Evolutionary conservation across 139 green algal species (phyloP).

Genomic region (Raphidocelis subcapitata): DNA sequence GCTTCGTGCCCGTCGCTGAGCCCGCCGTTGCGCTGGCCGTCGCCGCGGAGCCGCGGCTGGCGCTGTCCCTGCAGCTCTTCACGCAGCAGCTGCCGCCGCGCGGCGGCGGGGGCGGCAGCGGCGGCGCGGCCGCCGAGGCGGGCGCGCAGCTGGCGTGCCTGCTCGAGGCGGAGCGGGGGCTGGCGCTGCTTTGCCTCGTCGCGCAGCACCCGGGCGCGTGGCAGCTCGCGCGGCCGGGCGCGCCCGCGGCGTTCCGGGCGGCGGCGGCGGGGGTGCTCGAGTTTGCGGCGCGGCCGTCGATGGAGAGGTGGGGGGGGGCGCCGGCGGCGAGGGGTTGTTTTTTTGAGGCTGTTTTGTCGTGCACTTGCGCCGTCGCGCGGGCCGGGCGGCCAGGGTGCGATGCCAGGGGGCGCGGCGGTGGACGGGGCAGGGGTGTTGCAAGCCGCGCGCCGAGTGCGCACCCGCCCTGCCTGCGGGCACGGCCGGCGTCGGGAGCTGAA

Average conservation of each 20-base stretch:
- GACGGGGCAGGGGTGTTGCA: not conserved
- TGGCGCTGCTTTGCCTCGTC: conserved; percentile 13
- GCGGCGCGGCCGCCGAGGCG: not conserved
- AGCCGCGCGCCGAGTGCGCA: not conserved
- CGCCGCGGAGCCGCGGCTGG: conserved; percentile 7
- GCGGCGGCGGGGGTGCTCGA: conserved; percentile 19
- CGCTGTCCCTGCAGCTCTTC: conserved; percentile 9
- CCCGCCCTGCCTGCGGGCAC: not conserved
- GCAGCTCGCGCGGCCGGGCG: conserved; percentile 24
- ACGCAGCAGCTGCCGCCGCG: too few relatives aligned
- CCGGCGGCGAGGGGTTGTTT: too few relatives aligned
- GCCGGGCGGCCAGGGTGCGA: too few relatives aligned
- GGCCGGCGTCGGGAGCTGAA: too few relatives aligned
- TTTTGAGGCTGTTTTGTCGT: too few relatives aligned
- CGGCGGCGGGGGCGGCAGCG: not conserved
- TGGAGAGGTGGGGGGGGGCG: conserved; percentile 17
- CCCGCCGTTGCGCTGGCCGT: conserved; percentile 7
- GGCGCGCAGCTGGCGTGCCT: not conserved
- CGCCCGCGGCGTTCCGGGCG: conserved; percentile 8
- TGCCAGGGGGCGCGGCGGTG: too few relatives aligned
- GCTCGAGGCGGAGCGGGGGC: conserved; percentile 15
- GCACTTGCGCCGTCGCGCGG: too few relatives aligned
- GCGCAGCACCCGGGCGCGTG: conserved; percentile 9
- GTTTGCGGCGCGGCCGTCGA: conserved; percentile 20
- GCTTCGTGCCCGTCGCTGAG: not conserved